These are phyloP conservation scores for Prunus dulcis DNA, from an alignment of 306 rosid genomes.

Conservation along the genomic window DNA sequence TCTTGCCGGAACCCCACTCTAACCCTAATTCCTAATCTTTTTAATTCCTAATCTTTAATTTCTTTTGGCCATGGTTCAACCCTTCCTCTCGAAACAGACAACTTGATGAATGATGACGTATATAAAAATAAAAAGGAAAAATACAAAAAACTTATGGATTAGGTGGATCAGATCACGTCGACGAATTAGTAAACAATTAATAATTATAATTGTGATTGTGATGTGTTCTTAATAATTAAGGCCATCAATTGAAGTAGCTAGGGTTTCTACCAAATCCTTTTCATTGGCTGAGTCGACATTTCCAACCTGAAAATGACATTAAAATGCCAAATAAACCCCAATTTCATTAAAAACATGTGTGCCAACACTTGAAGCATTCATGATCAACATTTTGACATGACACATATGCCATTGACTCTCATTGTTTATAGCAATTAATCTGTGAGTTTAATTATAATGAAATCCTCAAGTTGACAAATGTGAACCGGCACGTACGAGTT, in stretches of 20 bases:
- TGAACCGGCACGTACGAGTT: neutral
- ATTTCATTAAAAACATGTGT: neutral
- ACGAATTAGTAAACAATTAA: constrained; percentile 3
- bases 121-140: neutral
- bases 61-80: neutral
- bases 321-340: constrained; percentile 1
- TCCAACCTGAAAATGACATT: constrained; percentile 41
- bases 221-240: constrained; percentile 11
- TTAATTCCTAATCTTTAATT: neutral
- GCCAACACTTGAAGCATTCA: constrained; percentile 4
- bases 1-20: neutral
- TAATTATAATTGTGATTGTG: neutral
- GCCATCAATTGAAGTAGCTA: constrained; percentile 35
- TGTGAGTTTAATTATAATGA: neutral
- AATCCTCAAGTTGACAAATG: constrained; percentile 18
- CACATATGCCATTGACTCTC: constrained; percentile 11
- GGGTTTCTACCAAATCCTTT: constrained; percentile 44
- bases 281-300: constrained; percentile 29
- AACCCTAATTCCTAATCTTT: neutral
- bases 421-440: neutral
- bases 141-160: constrained; percentile 36
- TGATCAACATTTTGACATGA: constrained; percentile 11
- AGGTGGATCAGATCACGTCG: constrained; percentile 39
- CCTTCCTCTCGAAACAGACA: constrained; percentile 23
- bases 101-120: neutral